These are phyloP conservation scores for Megacollybia platyphylla DNA, from an alignment of 1,284 basidiomycete species.

Conservation along the genomic window DNA sequence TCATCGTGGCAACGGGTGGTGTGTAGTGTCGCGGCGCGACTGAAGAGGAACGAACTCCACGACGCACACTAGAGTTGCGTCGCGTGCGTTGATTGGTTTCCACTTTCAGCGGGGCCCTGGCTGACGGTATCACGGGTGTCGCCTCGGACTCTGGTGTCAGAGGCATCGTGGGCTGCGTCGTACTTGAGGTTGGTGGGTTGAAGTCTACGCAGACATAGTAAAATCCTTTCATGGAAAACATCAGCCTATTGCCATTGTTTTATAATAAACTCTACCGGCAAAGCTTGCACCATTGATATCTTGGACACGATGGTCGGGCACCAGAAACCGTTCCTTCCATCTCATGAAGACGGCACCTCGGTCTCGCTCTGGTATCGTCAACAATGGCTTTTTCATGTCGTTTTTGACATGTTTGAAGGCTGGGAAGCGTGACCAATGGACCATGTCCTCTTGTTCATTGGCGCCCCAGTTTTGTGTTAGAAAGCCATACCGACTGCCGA, in stretches of 20 bases:
- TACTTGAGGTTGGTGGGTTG: conserved; percentile 34
- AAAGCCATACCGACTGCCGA: conserved; percentile 80
- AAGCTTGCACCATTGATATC: conserved; percentile 95
- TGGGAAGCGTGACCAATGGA: conserved; percentile 86
- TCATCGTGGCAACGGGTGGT: conserved; percentile 58
- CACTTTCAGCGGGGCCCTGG: conserved; percentile 16
- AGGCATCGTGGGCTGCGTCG: conserved; percentile 18
- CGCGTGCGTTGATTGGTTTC: conserved; percentile 24
- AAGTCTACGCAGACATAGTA: conserved; percentile 82
- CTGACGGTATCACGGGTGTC: conserved; percentile 11
- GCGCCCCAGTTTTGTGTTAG: conserved; percentile 81
- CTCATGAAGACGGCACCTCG: conserved; percentile 83
- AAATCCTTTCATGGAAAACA: conserved; percentile 40
- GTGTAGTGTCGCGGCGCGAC: conserved; percentile 20
- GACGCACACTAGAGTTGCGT: conserved; percentile 31
- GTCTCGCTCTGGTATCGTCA: conserved; percentile 66
- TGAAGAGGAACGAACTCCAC: conserved; percentile 23
- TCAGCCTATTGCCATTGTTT: conserved; percentile 8
- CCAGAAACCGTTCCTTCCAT: conserved; percentile 94
- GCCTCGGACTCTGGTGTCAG: conserved; percentile 17
- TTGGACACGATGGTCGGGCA: conserved; percentile 86
- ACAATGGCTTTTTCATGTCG: conserved; percentile 61
- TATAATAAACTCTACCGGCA: conserved; percentile 44
- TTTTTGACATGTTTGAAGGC: conserved; percentile 72
- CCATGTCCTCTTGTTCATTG: conserved; percentile 77